These are phyloP conservation scores for Phialophora expanda DNA, from an alignment of 2,329 filamentous ascomycete species.

Conservation along the genomic window DNA sequence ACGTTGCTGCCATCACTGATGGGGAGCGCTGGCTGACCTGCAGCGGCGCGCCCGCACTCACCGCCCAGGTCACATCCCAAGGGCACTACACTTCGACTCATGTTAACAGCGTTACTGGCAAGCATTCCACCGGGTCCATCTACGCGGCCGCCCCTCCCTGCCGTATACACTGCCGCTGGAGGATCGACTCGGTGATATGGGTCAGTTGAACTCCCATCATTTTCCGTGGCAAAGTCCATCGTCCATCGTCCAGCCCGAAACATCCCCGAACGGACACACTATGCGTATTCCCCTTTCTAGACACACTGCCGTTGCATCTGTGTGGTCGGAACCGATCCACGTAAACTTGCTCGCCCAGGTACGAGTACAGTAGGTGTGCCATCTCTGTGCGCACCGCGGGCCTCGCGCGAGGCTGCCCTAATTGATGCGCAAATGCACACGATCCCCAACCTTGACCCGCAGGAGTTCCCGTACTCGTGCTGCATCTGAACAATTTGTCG, in stretches of 20 bases:
- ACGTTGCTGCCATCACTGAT: not conserved
- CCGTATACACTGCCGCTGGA: not conserved
- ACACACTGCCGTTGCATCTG: not conserved
- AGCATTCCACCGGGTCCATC: not conserved
- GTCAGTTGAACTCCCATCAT: not conserved
- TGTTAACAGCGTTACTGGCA: not conserved
- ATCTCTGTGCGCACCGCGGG: too few species aligned
- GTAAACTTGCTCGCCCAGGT: not conserved
- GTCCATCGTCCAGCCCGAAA: not conserved
- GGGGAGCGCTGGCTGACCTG: not conserved
- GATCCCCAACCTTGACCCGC: not conserved
- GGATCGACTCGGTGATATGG: too few species aligned
- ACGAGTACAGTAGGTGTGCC: too few species aligned
- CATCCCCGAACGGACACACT: not conserved
- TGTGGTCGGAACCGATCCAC: not conserved
- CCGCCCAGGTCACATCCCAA: not conserved
- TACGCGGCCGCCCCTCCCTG: not conserved
- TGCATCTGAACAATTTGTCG: not conserved
- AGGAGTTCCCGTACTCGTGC: not conserved
- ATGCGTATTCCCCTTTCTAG: not conserved
- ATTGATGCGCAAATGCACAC: not conserved
- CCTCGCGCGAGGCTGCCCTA: slow-evolving; percentile 12
- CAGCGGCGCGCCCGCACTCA: not conserved
- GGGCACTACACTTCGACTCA: not conserved
- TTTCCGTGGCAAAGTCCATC: not conserved